These are phyloP conservation scores for Lactarius indigo DNA, from an alignment of 768 basidiomycete genomes.

Conservation along the genomic window DNA sequence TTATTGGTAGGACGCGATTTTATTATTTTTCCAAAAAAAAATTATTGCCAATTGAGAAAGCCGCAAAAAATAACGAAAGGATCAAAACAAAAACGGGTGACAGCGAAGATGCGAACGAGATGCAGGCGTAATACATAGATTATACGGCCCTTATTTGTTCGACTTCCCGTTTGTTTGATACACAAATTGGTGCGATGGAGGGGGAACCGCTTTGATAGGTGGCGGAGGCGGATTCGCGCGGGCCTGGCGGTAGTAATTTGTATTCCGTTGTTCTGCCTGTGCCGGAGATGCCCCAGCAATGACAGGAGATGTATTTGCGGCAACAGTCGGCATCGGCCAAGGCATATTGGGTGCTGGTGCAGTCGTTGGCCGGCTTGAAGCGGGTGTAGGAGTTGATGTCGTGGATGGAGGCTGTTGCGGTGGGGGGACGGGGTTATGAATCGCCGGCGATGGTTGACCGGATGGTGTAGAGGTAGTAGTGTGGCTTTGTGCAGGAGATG, in stretches of 20 bases:
- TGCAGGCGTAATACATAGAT: neutral
- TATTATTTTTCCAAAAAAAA: neutral
- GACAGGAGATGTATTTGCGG: constrained; percentile 24
- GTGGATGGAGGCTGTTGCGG: constrained; percentile 17
- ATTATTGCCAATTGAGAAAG: neutral
- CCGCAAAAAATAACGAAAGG: constrained; percentile 1
- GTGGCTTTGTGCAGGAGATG: constrained; percentile 24
- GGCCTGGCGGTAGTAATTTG: constrained; percentile 22
- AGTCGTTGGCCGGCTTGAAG: constrained; percentile 19
- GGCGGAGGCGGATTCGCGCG: constrained; percentile 10
- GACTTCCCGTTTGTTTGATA: constrained; percentile 26
- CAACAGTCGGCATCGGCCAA: constrained; percentile 28
- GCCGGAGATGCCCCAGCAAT: constrained; percentile 13
- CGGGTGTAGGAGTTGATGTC: constrained; percentile 18
- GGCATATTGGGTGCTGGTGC: constrained; percentile 21
- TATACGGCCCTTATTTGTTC: constrained; percentile 5
- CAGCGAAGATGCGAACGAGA: constrained; percentile 1
- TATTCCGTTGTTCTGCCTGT: constrained; percentile 13
- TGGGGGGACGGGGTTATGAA: constrained; percentile 17
- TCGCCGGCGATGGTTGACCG: constrained; percentile 24
- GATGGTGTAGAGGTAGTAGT: constrained; percentile 23
- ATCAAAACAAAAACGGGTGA: constrained; percentile 10
- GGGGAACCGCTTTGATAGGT: constrained; percentile 13
- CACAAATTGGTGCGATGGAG: constrained; percentile 22
- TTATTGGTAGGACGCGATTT: neutral